phyloP scores from a whole-genome alignment of 257 asterid genomes.

The Solanum acaule region DNA sequence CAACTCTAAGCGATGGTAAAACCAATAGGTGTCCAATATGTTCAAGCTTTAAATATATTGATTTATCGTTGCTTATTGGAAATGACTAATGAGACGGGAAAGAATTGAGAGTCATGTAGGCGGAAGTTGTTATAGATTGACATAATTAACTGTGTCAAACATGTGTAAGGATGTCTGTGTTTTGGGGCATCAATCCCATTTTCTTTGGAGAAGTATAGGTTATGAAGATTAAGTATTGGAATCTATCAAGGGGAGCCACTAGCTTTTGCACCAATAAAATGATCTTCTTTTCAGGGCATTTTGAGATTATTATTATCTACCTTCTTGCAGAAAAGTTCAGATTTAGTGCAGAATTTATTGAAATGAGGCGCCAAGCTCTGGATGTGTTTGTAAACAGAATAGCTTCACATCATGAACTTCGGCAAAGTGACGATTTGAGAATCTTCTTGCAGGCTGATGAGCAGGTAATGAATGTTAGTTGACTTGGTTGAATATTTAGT shows the following conservation, averaged over 20 bases:
- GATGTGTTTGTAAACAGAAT: constrained; percentile 81
- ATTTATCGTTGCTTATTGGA: background rate
- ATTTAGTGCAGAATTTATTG: constrained; percentile 91
- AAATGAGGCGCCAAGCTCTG: constrained; percentile 94
- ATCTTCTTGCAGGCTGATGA: constrained; percentile 91
- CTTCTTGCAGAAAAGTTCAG: constrained; percentile 69
- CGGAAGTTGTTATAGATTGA: background rate
- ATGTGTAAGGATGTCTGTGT: background rate
- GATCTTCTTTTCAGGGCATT: background rate
- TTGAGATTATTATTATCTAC: constrained; percentile 9
- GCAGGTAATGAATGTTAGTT: constrained; percentile 40
- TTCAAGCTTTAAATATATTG: background rate
- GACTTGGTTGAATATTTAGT: background rate
- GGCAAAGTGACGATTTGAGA: constrained; percentile 81
- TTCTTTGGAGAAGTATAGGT: background rate
- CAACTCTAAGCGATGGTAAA: background rate
- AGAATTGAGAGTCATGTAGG: background rate
- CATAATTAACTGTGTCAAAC: background rate
- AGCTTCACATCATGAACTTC: constrained; percentile 84
- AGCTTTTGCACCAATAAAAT: background rate
- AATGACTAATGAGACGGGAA: background rate
- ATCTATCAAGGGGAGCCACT: background rate
- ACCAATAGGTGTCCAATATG: background rate
- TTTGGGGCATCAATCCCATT: background rate
- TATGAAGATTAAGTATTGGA: background rate